Evolutionary conservation across 192 early-diverging fungal species (phyloP).

Genomic region (Backusella circina): DNA sequence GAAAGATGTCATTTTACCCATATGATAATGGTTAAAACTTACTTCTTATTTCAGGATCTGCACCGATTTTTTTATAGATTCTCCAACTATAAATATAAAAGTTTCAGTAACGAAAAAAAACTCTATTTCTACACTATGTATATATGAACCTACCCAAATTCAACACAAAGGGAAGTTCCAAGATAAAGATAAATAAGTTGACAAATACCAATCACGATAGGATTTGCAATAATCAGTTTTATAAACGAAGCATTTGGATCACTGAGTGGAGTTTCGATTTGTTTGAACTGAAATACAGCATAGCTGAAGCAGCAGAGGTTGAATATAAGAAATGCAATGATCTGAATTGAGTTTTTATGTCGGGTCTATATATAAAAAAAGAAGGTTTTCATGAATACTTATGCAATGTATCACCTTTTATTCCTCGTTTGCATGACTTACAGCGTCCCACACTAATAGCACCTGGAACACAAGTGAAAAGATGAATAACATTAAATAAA

Average conservation of each 20-base stretch:
- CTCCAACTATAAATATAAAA: constrained; percentile 42
- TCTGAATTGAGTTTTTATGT: constrained; percentile 71
- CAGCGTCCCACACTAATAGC: constrained; percentile 65
- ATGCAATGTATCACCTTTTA: background rate
- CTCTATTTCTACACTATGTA: background rate
- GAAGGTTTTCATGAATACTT: background rate
- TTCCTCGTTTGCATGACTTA: constrained; percentile 35
- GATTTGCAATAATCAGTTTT: constrained; percentile 47
- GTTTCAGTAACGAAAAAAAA: background rate
- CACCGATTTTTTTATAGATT: constrained; percentile 62
- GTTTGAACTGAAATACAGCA: constrained; percentile 64
- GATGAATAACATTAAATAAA: constrained; percentile 72
- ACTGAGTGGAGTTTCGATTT: constrained; percentile 39
- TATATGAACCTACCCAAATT: constrained; percentile 51
- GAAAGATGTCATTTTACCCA: background rate
- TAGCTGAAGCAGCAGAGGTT: constrained; percentile 65
- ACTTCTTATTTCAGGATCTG: constrained; percentile 59
- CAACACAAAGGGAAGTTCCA: constrained; percentile 48
- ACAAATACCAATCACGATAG: constrained; percentile 54
- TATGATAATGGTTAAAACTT: constrained; percentile 16
- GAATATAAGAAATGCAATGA: constrained; percentile 66
- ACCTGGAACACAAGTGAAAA: constrained; percentile 67
- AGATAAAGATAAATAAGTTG: constrained; percentile 45
- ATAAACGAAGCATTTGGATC: constrained; percentile 12
- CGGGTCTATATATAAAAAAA: constrained; percentile 48